These are phyloP conservation scores for Talaromyces marneffei DNA, from an alignment of 2,329 filamentous ascomycete genomes.

Conservation along the genomic window DNA sequence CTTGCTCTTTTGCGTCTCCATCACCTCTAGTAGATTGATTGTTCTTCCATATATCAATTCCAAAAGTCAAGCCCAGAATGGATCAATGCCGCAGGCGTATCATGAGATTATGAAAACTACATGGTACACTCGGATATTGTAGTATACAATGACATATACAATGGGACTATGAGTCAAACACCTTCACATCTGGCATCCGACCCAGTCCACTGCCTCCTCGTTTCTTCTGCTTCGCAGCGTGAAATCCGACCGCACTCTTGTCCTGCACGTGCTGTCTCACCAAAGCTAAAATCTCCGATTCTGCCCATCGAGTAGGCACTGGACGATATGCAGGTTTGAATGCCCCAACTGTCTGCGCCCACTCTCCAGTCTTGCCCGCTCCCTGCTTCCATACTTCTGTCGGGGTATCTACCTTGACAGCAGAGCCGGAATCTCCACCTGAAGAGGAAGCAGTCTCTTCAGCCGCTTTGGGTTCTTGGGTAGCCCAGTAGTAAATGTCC, in stretches of 20 bases:
- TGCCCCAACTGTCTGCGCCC: constrained; percentile 91
- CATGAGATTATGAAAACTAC: no score
- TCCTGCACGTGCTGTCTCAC: constrained; percentile 74
- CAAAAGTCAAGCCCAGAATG: not conserved
- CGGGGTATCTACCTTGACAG: constrained; percentile 30
- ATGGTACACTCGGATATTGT: not conserved
- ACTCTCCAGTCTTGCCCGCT: constrained; percentile 65
- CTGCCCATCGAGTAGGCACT: constrained; percentile 78
- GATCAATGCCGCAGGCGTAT: not conserved
- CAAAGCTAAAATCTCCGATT: constrained; percentile 70
- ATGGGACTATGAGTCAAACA: constrained; percentile 28
- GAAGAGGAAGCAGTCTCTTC: constrained; percentile 42
- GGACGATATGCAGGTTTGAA: constrained; percentile 92
- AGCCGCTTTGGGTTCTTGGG: constrained; percentile 62
- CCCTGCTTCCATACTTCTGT: constrained; percentile 48
- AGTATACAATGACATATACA: not conserved
- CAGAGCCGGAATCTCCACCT: constrained; percentile 19
- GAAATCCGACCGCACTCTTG: constrained; percentile 51
- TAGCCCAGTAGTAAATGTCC: constrained; percentile 99
- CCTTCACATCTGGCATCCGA: constrained; percentile 45
- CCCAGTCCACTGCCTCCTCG: constrained; percentile 37
- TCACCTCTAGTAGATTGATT: no score
- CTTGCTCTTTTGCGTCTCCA: no score
- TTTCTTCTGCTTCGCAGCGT: constrained; percentile 35
- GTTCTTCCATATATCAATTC: no score